These are phyloP conservation scores for Fusarium xylarioides DNA, from an alignment of 2,329 filamentous ascomycete genomes.

Conservation along the genomic window DNA sequence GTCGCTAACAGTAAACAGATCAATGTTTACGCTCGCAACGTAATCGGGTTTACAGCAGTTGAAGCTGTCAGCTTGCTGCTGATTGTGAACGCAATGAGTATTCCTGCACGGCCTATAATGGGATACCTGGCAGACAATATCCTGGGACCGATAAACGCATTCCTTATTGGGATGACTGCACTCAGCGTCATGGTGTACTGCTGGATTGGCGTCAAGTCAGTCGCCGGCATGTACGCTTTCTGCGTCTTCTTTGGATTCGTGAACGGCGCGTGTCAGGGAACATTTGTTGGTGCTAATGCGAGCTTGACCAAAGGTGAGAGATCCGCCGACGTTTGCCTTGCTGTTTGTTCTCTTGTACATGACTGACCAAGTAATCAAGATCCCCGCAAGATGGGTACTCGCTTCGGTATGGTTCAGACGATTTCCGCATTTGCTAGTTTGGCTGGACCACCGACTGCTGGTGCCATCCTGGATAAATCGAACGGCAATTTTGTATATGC, in stretches of 20 bases:
- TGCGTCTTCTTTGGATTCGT: slow-evolving; percentile 43
- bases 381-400: slow-evolving; percentile 52
- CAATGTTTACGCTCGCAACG: slow-evolving; percentile 51
- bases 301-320: slow-evolving; percentile 45
- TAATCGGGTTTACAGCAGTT: slow-evolving; percentile 58
- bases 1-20: slow-evolving; percentile 46
- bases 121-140: slow-evolving; percentile 66
- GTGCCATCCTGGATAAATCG: slow-evolving; percentile 43
- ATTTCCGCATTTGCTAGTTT: slow-evolving; percentile 53
- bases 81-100: slow-evolving; percentile 71
- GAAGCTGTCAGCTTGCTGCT: slow-evolving; percentile 65
- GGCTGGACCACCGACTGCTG: slow-evolving; percentile 52
- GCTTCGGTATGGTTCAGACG: slow-evolving; percentile 56
- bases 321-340: neutral
- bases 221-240: slow-evolving; percentile 44
- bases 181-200: slow-evolving; percentile 41
- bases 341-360: neutral
- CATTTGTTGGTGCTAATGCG: slow-evolving; percentile 50
- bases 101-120: slow-evolving; percentile 66
- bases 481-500: slow-evolving; percentile 51
- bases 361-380: slow-evolving; percentile 37
- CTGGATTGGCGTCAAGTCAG: slow-evolving; percentile 44
- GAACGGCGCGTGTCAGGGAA: slow-evolving; percentile 42
- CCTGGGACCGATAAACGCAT: slow-evolving; percentile 59
- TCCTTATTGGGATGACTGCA: slow-evolving; percentile 44